Percentiles rank a stretch among this genome's conserved stretches.
These are phyloP conservation scores for Penicillium digitatum DNA, from an alignment of 2,329 filamentous ascomycete genomes.

Conservation along the genomic window DNA sequence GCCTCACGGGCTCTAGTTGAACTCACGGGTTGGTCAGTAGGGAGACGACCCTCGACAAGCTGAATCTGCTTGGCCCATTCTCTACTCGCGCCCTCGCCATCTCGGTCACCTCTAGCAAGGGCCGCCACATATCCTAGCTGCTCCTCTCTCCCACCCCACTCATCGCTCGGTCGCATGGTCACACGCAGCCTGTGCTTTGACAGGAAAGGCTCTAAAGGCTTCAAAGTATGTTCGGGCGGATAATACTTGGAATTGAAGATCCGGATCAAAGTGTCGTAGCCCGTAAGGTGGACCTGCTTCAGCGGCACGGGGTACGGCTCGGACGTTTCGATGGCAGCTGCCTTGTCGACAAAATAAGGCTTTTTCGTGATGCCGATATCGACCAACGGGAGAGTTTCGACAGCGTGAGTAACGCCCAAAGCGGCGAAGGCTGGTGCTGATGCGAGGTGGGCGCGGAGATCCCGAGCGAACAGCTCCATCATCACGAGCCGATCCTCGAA, in stretches of 20 bases:
- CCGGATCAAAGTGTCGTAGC: slow-evolving; percentile 49
- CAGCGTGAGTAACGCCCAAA: not conserved
- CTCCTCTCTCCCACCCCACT: slow-evolving; percentile 39
- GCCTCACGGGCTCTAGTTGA: slow-evolving; percentile 44
- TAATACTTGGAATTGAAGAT: slow-evolving; percentile 51
- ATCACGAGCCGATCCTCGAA: slow-evolving; percentile 49
- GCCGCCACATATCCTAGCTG: slow-evolving; percentile 38
- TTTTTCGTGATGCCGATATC: slow-evolving; percentile 49
- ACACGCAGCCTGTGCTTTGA: slow-evolving; percentile 43
- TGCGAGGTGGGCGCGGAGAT: slow-evolving; percentile 35
- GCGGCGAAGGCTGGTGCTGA: slow-evolving; percentile 10
- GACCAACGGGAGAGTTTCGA: slow-evolving; percentile 30
- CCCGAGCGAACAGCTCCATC: slow-evolving; percentile 48
- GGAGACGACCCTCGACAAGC: slow-evolving; percentile 39
- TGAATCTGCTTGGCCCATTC: slow-evolving; percentile 45
- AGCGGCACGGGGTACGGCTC: slow-evolving; percentile 34
- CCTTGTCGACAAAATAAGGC: slow-evolving; percentile 49
- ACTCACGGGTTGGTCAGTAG: slow-evolving; percentile 39
- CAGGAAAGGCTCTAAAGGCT: slow-evolving; percentile 42
- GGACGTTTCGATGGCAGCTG: slow-evolving; percentile 40
- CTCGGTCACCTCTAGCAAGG: slow-evolving; percentile 37
- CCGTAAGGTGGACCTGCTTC: slow-evolving; percentile 48
- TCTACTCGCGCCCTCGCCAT: slow-evolving; percentile 35
- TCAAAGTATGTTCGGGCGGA: slow-evolving; percentile 42
- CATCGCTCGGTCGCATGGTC: slow-evolving; percentile 42